phyloP scores from a whole-genome alignment of 1,284 basidiomycete species.

The Kwoniella shivajii region DNA sequence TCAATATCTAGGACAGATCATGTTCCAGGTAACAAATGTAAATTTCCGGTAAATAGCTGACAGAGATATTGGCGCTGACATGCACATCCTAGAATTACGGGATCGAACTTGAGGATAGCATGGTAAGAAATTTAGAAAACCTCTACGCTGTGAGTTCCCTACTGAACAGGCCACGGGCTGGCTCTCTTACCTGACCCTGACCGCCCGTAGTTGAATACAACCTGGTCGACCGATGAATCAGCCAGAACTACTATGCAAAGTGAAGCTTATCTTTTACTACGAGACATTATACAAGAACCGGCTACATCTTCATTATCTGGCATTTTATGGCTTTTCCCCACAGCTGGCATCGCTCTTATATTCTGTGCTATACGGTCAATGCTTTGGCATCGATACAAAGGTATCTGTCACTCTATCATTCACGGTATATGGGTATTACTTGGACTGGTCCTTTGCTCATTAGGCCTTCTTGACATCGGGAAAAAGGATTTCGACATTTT shows the following conservation, averaged over 20 bases:
- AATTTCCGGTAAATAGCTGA: not conserved
- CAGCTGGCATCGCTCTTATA: constrained; percentile 31
- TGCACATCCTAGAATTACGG: constrained; percentile 26
- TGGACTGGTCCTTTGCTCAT: constrained; percentile 20
- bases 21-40: constrained; percentile 23
- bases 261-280: constrained; percentile 15
- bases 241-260: constrained; percentile 1
- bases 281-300: constrained; percentile 20
- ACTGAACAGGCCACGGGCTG: not conserved
- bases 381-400: constrained; percentile 23
- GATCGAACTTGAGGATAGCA: constrained; percentile 21
- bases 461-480: constrained; percentile 33
- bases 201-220: constrained; percentile 18
- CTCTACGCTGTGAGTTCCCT: constrained; percentile 14
- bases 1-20: constrained; percentile 35
- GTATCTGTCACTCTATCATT: constrained; percentile 16
- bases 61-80: not conserved
- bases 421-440: constrained; percentile 17
- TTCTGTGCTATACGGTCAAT: constrained; percentile 27
- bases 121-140: constrained; percentile 13
- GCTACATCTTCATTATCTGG: constrained; percentile 25
- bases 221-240: constrained; percentile 11
- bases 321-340: constrained; percentile 36
- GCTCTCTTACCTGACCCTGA: not conserved
- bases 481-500: constrained; percentile 17